A percentile compares a stretch with the other conserved stretches of the same genome.
phyloP scores from a whole-genome alignment of 371 early-diverging fungal genomes.

The Entomophthora muscae region DNA sequence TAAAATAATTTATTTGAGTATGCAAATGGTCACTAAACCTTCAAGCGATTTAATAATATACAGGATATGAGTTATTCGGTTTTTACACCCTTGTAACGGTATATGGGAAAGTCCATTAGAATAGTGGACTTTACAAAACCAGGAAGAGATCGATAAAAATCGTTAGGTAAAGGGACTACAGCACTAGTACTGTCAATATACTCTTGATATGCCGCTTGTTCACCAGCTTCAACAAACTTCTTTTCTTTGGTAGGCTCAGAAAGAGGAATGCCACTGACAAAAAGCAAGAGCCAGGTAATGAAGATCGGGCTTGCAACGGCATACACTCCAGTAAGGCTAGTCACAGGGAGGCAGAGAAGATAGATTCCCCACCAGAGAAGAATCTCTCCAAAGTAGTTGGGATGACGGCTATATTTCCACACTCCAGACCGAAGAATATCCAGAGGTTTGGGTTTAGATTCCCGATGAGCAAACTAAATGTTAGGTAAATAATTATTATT shows the following conservation, averaged over 20 bases:
- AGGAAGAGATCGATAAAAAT: background rate
- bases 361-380: background rate
- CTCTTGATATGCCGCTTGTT: background rate
- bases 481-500: background rate
- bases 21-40: no score
- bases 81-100: background rate
- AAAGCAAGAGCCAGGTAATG: background rate
- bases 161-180: background rate
- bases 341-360: background rate
- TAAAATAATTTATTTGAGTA: no score
- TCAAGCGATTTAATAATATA: no score
- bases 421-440: background rate
- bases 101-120: background rate
- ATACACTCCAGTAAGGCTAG: background rate
- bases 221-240: background rate
- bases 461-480: background rate
- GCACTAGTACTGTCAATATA: background rate
- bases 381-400: constrained; percentile 1
- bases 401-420: constrained; percentile 1
- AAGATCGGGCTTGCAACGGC: background rate
- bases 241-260: background rate
- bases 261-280: background rate
- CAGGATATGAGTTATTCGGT: no score
- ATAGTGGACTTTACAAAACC: background rate
- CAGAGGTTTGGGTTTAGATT: background rate